Evolutionary conservation across 2,329 filamentous ascomycete genomes (phyloP).

Genomic region (Myriosclerotinia curreyana): DNA sequence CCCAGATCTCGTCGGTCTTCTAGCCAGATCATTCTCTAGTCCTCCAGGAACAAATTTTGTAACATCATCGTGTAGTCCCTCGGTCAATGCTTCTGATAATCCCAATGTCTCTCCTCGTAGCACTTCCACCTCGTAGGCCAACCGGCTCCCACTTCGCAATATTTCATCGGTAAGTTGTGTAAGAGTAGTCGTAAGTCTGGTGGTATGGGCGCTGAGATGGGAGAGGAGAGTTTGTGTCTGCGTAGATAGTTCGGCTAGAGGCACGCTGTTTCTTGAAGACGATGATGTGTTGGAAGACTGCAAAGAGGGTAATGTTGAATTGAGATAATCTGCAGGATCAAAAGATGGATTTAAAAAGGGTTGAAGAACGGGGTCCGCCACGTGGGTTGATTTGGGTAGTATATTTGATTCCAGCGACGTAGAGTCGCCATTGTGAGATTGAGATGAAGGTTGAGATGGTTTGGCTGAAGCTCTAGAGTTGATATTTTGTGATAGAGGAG

Average conservation of each 20-base stretch:
- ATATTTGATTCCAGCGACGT: conserved; percentile 16
- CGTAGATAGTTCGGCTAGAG: conserved; percentile 72
- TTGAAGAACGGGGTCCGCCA: conserved; percentile 68
- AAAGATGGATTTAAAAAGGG: conserved; percentile 76
- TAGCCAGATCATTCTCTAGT: conserved; percentile 33
- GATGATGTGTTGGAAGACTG: conserved; percentile 40
- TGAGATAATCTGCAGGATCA: conserved; percentile 82
- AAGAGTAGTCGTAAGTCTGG: conserved; percentile 73
- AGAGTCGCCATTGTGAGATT: conserved; percentile 22
- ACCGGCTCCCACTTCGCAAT: conserved; percentile 76
- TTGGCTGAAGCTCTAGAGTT: conserved; percentile 27
- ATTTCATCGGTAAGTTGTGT: conserved; percentile 95
- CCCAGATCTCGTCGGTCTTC: conserved; percentile 29
- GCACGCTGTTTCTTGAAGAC: conserved; percentile 42
- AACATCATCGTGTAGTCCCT: conserved; percentile 69
- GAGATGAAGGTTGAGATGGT: conserved; percentile 2
- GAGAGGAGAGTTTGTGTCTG: conserved; percentile 83
- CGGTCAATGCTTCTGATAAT: conserved; percentile 74
- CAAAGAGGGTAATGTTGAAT: conserved; percentile 70
- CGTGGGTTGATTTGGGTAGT: conserved; percentile 52
- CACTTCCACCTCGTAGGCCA: conserved; percentile 94
- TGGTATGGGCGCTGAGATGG: conserved; percentile 84
- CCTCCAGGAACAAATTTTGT: conserved; percentile 63
- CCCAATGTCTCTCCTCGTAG: conserved; percentile 81
- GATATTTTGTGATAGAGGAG: conserved; percentile 33